Base-by-base conservation (phyloP, 257 asterid genomes). In the Ligustrum vulgare region DNA sequence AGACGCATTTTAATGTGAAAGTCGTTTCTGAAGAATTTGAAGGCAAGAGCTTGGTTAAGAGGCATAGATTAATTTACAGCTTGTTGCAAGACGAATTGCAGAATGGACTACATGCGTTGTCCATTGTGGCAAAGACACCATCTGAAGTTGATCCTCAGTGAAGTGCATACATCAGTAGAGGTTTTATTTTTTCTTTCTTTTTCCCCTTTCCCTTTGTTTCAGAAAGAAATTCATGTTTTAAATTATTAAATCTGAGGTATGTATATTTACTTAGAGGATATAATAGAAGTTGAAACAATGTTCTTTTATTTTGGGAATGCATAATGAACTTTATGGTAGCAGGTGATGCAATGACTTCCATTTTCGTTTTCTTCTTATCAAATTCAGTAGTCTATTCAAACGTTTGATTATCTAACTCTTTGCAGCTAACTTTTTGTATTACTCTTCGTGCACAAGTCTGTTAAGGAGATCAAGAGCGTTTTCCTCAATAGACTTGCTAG, bases 21-120 rank as follows among this genome's bases (percentile, higher is more conserved):
- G 93, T 91, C 77, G 85, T 93, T 75, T 90, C 94, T 3, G 77
- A 83, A 37, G 91, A 87, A 78, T 93, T 93, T 75, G 96, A 86
- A 81, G 96, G 93, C 72, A 94, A 94, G 87, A 94, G 97, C 84
- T 80, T 94, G 89, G 94, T 94, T 74, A 91, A 94, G 86, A 90
- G 98, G 89, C 97, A 93, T 79, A 84, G 97, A 67, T 60, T 90
- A 88, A 80, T 91, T 76, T 90, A 91, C 77, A 80, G 78, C 72
- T 82, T 92, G 80, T 75, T 94, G 94, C 91, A 94, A 68, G 93
- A 90, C 77, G 98, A 92, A 85, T 72, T 89, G 85, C 89, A 89
- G 84, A 88, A 49, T 77, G 92, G 96, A 77, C 77, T 92, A 20
- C 97, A 90, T 20, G 97, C 97, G 0, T 78, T 92, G 84, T 89